These are phyloP conservation scores for Stemphylium lycopersici DNA, from an alignment of 2,329 filamentous ascomycete genomes.

Conservation along the genomic window DNA sequence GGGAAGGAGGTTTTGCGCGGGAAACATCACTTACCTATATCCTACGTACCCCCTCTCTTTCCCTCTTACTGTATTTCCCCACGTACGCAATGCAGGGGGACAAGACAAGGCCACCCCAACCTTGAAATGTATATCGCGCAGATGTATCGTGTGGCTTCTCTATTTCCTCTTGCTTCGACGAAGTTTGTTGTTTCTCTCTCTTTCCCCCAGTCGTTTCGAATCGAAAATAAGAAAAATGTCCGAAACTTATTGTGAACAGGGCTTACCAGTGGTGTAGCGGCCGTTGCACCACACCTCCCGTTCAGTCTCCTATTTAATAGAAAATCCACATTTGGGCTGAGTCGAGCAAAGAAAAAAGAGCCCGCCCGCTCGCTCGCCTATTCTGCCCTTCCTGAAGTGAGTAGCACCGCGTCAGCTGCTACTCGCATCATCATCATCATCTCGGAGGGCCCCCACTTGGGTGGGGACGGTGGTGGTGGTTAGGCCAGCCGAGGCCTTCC, in stretches of 20 bases:
- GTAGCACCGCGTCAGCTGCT: constrained; percentile 4
- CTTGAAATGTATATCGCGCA: no score
- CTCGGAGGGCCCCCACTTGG: constrained; percentile 5
- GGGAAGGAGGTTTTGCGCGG: neutral
- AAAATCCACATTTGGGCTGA: neutral
- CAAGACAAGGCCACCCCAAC: no score
- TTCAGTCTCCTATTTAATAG: constrained; percentile 1
- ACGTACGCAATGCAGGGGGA: no score
- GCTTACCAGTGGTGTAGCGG: no score
- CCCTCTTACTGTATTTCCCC: no score
- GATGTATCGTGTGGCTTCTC: no score
- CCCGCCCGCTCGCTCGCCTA: neutral
- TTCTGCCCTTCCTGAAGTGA: neutral
- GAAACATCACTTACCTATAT: neutral
- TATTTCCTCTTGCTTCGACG: no score
- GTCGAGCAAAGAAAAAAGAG: neutral
- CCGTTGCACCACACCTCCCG: neutral
- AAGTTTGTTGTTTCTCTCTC: no score
- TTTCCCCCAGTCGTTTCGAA: no score
- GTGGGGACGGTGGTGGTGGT: neutral
- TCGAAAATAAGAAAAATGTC: no score
- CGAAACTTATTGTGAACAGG: no score
- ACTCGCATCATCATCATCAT: constrained; percentile 6
- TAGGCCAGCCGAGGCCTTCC: constrained; percentile 4
- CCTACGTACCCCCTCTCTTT: neutral